A percentile compares a stretch with the other conserved stretches of the same genome.
These are phyloP conservation scores for Tetracentron sinense DNA, from an alignment of 164 flowering plant species.

Conservation along the genomic window DNA sequence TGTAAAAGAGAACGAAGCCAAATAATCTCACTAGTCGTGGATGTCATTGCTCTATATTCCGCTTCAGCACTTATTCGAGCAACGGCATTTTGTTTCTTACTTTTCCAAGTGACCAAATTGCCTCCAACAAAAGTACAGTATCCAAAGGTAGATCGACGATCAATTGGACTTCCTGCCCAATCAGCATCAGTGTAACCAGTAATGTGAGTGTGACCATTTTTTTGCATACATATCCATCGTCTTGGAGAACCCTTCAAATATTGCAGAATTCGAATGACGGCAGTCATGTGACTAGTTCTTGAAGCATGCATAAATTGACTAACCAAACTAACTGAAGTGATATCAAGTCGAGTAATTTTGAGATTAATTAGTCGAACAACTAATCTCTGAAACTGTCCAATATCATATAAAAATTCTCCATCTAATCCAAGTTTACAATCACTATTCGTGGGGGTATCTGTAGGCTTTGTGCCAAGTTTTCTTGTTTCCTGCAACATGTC, in stretches of 20 bases:
- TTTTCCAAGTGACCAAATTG: slow-evolving; percentile 4
- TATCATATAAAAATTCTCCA: neutral
- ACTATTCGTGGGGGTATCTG: neutral
- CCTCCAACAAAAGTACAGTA: slow-evolving; percentile 4
- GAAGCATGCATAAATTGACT: neutral
- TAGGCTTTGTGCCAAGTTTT: neutral
- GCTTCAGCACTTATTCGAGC: neutral
- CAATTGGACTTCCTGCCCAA: neutral
- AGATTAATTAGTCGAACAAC: slow-evolving; percentile 1
- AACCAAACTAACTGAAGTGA: neutral
- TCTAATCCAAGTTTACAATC: neutral
- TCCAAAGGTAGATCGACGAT: neutral
- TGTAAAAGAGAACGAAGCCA: neutral
- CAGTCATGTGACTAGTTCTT: neutral
- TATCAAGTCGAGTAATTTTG: neutral
- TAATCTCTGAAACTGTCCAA: neutral
- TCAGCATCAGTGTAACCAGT: slow-evolving; percentile 4
- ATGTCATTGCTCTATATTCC: slow-evolving; percentile 1
- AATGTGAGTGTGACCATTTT: neutral
- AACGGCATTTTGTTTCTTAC: slow-evolving; percentile 5
- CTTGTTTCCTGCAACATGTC: neutral
- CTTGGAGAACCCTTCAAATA: neutral
- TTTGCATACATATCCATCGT: neutral
- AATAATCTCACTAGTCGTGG: neutral
- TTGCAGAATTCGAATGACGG: neutral